Evolutionary conservation across 225 moss, liverwort and hornwort genomes (phyloP), one percentile per base, ranked within the genome.

Genomic region (Climacium dendroides): DNA sequence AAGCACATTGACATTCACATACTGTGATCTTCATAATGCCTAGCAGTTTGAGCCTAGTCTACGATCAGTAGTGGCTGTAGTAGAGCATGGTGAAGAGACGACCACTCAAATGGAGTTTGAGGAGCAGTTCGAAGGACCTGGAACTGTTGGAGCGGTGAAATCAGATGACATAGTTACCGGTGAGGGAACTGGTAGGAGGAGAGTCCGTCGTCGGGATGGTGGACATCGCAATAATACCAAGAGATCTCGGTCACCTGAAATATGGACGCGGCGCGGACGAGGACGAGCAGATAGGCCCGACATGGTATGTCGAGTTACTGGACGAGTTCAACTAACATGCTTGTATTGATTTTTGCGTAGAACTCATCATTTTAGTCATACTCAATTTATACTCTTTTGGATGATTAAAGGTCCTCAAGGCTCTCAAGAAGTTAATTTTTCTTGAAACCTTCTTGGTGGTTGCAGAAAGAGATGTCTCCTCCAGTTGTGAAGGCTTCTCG

Each of bases 191-290:
- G 90, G 83, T 48, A 90, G 82, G 91, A 92, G 91, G 83, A 94
- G 91, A 93, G 86, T 52, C 66, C 91, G 91, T 59, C 89, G 90
- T 78, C 89, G 93, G 16, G 95, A 94, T 66, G 89, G 85, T 65
- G 29, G 57, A 52, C 94, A 90, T 85, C 90, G 81, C 80, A 89
- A 80, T 72, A 93, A 92, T n/a, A 84, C 59, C 43, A 96, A 95
- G 87, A 94, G 96, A 47, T 90, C 91, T 72, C 94, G 93, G 58
- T 95, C 95, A 76, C 95, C 96, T 87, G 94, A 96, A 90, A 93
- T 95, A 63, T 95, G 96, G 96, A 94, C 94, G 53, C 93, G 95
- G 34, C 94, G 94, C 87, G 94, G 95, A 85, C 90, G 96, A 79
- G 95, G 94, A 35, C 94, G 94, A 79, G 87, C 91, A 47, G 96